Base-by-base conservation (phyloP, 495 filamentous ascomycete genomes). In the Aspergillus kassunensis region DNA sequence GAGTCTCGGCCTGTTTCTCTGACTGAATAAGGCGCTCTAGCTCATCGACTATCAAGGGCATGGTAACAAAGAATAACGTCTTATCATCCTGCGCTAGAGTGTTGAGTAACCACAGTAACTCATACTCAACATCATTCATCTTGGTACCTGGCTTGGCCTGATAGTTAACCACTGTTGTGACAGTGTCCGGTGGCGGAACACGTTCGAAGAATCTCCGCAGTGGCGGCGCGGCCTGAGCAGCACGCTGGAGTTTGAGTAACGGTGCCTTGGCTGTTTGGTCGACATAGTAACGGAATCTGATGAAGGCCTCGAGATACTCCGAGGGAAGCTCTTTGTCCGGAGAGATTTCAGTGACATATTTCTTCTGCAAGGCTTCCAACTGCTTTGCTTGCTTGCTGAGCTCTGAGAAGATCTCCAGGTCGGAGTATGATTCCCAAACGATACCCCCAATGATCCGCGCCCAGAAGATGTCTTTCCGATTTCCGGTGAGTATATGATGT, bases 11-110 rank as follows among this genome's bases (percentile, higher is more conserved):
- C 18, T 59, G 51, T 1, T 54, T 51, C n/a, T 77, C 72, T 1
- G 57, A 59, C 41, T 73, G 25, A 10, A 76, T n/a, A 19, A 79
- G 53, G n/a, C 70, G 63, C 25, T 77, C 73, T 0, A 81, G 55
- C 37, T 80, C 73, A 34, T 81, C 79, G 23, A 76, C 37, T 4
- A 78, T 4, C 9, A 51, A 53, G 4, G 62, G 49, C 36, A 75
- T 54, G 0, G 65, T 57, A 24, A 73, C 40, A 15, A 63, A 58
- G 29, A 46, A 39, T 5, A 42, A 10, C 1, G 63, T 7, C 1
- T 57, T 52, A 21, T 63, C 52, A 12, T 42, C 21, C 13, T 66
- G 58, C 41, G 36, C 61, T 0, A 74, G 49, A 1, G 30, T 53
- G 31, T 20, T 18, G 2, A 76, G 53, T 1, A 78, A 56, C 66